These are phyloP conservation scores for Candida tibetensis DNA, from an alignment of 805 yeast genomes.

Conservation along the genomic window DNA sequence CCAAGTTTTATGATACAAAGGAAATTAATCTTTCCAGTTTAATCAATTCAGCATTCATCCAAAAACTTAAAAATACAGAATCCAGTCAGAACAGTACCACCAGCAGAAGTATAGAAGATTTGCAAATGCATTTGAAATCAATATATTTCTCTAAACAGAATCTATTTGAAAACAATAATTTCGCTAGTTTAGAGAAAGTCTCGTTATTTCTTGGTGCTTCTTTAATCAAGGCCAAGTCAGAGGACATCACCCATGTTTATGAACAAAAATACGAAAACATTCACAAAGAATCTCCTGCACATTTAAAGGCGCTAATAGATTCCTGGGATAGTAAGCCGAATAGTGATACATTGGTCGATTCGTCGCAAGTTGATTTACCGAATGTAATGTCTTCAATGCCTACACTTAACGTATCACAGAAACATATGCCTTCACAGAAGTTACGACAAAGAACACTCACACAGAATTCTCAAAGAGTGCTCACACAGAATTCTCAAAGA, in stretches of 20 bases:
- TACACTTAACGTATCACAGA: not conserved
- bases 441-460: not conserved
- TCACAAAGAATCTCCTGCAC: not conserved
- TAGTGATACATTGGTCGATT: not conserved
- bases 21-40: constrained; percentile 14
- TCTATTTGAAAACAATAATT: constrained; percentile 1
- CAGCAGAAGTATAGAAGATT: constrained; percentile 8
- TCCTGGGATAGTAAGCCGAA: not conserved
- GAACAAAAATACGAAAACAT: constrained; percentile 2
- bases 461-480: not conserved
- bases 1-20: constrained; percentile 16
- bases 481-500: not conserved
- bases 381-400: constrained; percentile 2
- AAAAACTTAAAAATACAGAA: constrained; percentile 17
- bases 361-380: too few species aligned
- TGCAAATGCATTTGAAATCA: constrained; percentile 5
- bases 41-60: constrained; percentile 13
- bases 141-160: constrained; percentile 4
- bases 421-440: not conserved
- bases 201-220: constrained; percentile 11
- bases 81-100: constrained; percentile 4
- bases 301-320: constrained; percentile 1
- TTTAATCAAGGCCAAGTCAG: constrained; percentile 11
- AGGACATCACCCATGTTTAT: constrained; percentile 1
- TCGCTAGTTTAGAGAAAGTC: constrained; percentile 4